A percentile compares a stretch with the other conserved stretches of the same genome.
Conservation (phyloP, 1,284 basidiomycete species). For the Melanopsichium pennsylvanicum region DNA sequence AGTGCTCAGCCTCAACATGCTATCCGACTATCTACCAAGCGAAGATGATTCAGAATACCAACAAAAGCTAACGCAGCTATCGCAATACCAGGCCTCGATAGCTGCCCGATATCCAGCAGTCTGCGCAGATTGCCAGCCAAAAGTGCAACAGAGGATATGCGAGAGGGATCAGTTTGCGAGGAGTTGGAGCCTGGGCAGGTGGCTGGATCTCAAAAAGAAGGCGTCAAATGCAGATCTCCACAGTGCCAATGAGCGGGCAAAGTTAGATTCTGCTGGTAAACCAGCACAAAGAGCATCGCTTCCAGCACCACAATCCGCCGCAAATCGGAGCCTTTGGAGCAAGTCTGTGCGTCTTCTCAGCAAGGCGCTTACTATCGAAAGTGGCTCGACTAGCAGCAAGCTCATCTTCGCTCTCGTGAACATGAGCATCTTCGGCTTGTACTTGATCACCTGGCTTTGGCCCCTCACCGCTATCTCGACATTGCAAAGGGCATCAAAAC, state of each 20-base stretch:
- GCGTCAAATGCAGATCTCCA: neutral
- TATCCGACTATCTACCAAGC: constrained; percentile 52
- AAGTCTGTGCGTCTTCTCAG: neutral
- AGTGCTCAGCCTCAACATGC: constrained; percentile 52
- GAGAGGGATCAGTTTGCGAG: constrained; percentile 41
- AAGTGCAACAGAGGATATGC: constrained; percentile 28
- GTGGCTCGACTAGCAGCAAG: constrained; percentile 1
- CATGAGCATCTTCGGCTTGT: constrained; percentile 3
- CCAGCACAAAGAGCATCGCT: no score
- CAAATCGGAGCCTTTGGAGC: neutral
- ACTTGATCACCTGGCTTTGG: neutral
- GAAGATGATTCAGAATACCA: constrained; percentile 43
- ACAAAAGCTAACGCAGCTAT: constrained; percentile 20
- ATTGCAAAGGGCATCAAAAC: neutral
- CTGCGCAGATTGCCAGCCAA: constrained; percentile 39
- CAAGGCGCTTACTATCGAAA: neutral
- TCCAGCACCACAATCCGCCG: no score
- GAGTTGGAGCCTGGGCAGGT: constrained; percentile 40
- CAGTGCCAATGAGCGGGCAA: neutral
- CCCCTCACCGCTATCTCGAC: neutral
- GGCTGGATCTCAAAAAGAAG: constrained; percentile 42
- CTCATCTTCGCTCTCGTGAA: constrained; percentile 7
- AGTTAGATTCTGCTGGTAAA: neutral
- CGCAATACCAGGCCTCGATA: constrained; percentile 47
- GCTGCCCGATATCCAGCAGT: constrained; percentile 50